Percentiles rank a stretch among this genome's conserved stretches.
These are phyloP conservation scores for Phytopythium boreale DNA, from an alignment of 352 stramenopile species.

Conservation along the genomic window DNA sequence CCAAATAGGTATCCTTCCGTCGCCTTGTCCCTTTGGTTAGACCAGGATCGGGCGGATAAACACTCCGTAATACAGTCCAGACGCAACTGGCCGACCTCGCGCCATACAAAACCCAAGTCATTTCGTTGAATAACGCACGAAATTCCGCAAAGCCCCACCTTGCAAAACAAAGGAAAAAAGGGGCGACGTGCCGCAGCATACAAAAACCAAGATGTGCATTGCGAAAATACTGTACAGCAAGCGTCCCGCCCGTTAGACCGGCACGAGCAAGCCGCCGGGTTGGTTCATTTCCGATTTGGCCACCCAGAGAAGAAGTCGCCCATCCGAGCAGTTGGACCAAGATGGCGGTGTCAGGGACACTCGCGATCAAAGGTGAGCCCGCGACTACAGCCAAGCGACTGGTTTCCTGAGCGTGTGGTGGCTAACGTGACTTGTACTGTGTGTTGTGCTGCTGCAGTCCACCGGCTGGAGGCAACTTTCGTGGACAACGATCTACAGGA, in stretches of 20 bases:
- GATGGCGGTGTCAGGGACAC: conserved; percentile 44
- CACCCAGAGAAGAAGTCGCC: conserved; percentile 22
- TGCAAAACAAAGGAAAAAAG: not conserved
- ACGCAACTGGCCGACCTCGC: not conserved
- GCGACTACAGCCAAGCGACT: not conserved
- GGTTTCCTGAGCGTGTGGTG: not conserved
- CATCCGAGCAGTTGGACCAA: conserved; percentile 13
- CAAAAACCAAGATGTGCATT: not conserved
- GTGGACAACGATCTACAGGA: conserved; percentile 11
- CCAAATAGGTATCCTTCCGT: not conserved
- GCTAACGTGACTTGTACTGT: conserved; percentile 4
- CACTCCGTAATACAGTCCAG: too few species aligned
- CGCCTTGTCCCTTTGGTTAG: not conserved
- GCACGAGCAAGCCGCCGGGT: not conserved
- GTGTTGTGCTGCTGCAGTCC: conserved; percentile 15
- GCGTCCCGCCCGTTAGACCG: not conserved
- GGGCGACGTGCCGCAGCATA: not conserved
- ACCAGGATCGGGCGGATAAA: not conserved
- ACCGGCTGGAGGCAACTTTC: conserved; percentile 27
- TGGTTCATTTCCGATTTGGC: conserved; percentile 42
- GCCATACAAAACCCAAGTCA: not conserved
- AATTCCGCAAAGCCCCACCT: not conserved
- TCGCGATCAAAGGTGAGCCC: conserved; percentile 33
- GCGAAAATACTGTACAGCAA: not conserved
- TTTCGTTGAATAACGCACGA: not conserved